Percentiles rank a stretch among this genome's conserved stretches.
phyloP scores from a whole-genome alignment of 805 yeast species.

The Danielia reshetovae region DNA sequence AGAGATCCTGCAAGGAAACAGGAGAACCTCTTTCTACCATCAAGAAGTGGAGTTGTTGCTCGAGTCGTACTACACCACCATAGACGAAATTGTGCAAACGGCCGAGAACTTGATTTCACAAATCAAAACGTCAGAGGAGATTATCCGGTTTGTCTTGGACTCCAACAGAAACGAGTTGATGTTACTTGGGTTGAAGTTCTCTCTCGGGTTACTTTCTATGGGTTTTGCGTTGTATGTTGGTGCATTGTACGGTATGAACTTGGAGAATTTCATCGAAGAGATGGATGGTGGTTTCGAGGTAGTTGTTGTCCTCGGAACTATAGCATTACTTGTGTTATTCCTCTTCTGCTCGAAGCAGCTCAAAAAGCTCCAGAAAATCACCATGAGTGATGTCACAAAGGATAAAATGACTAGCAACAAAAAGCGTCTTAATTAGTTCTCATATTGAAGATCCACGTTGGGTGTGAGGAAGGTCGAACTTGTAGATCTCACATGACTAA shows the following conservation, averaged over 20 bases:
- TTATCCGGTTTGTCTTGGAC: constrained; percentile 87
- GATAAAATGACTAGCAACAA: constrained; percentile 4
- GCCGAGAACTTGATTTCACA: constrained; percentile 75
- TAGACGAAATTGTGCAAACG: constrained; percentile 92
- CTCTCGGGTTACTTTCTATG: constrained; percentile 77
- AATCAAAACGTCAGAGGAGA: constrained; percentile 90
- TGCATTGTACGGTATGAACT: constrained; percentile 92
- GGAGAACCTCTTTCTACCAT: constrained; percentile 60
- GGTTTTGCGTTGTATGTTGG: constrained; percentile 80
- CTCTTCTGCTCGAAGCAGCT: constrained; percentile 53
- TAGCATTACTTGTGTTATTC: constrained; percentile 45
- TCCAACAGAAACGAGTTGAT: constrained; percentile 91
- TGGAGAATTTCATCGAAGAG: constrained; percentile 89
- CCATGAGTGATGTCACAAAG: constrained; percentile 48
- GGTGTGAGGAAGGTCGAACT: too few species aligned
- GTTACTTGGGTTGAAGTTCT: constrained; percentile 79
- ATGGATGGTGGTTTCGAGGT: constrained; percentile 61
- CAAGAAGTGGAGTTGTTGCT: constrained; percentile 85
- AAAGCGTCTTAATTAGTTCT: constrained; percentile 7
- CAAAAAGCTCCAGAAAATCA: constrained; percentile 65
- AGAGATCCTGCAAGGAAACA: constrained; percentile 44
- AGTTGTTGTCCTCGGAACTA: constrained; percentile 40
- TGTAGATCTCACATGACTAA: too few species aligned
- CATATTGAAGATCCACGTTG: background rate
- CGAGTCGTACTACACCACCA: constrained; percentile 86